Evolutionary conservation across 352 stramenopile genomes (phyloP), one percentile per base, ranked within the genome.

Genomic region (Pythium brassicae): DNA sequence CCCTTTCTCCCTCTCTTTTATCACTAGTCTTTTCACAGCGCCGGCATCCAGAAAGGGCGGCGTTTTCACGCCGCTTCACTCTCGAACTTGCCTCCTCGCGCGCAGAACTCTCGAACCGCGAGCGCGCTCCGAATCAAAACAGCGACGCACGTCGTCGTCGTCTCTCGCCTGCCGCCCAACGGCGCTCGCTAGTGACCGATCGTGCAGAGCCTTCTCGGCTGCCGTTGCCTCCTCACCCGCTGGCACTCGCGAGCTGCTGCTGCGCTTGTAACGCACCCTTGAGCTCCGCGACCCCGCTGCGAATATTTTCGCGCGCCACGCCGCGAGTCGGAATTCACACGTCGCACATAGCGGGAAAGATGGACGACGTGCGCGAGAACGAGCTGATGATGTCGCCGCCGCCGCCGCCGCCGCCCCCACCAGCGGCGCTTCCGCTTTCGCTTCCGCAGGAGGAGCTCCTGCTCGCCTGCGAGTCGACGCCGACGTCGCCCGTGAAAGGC

Each of bases 51-150:
- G n/a, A 46, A 48, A 25, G 26, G 27, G 23, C 37, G 35, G 14
- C 27, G 32, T 11, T 37, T 61, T 37, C 32, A 43, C 37, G 48
- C 43, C 56, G 56, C 56, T 62, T 62, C 56, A 62, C 22, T 62
- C 49, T 26, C 27, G 32, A 32, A 47, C 57, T 62, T 50, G 56
- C 56, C 48, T 46, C 39, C 46, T 51, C 39, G 47, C 29, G 19
- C 34, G 56, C 56, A 35, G 39, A n/a, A n/a, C n/a, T n/a, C n/a
- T n/a, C n/a, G n/a, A n/a, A 46, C 47, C 20, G 26, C 55, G 27
- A 50, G 17, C 23, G n/a, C n/a, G n/a, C n/a, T n/a, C n/a, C n/a
- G n/a, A n/a, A n/a, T n/a, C n/a, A n/a, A n/a, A n/a, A n/a, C n/a
- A n/a, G n/a, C n/a, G n/a, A 37, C 32, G 32, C 32, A 37, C 32